Percentiles rank a stretch among this genome's conserved stretches.
These are phyloP conservation scores for Halophytophthora batemanensis DNA, from an alignment of 352 stramenopile genomes.

Conservation along the genomic window DNA sequence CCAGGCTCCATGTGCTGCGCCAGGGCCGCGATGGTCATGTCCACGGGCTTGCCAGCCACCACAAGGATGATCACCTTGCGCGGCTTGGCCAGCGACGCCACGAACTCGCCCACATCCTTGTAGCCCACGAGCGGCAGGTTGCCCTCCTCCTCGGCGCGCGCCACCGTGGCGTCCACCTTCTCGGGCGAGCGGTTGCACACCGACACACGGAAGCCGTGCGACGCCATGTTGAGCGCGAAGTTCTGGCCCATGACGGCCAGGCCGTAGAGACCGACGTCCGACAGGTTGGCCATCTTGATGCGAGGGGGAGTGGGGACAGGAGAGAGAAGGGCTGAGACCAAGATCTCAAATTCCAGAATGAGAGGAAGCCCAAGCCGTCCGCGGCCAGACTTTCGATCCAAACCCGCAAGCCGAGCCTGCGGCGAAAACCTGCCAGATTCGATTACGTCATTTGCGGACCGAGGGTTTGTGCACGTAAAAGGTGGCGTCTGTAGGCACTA, in stretches of 20 bases:
- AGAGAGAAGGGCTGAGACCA: conserved; percentile 2
- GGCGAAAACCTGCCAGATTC: too few relatives aligned
- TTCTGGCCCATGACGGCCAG: conserved; percentile 98
- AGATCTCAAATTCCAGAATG: conserved; percentile 31
- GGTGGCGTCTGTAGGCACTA: too few relatives aligned
- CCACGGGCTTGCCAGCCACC: conserved; percentile 96
- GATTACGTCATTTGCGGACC: too few relatives aligned
- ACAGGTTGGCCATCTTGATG: conserved; percentile 56
- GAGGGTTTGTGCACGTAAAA: too few relatives aligned
- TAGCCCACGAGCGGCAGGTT: conserved; percentile 92
- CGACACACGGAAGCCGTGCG: conserved; percentile 95
- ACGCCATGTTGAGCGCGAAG: conserved; percentile 99
- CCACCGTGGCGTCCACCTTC: conserved; percentile 96
- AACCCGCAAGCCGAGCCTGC: too few relatives aligned
- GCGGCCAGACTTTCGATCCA: too few relatives aligned
- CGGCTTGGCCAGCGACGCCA: conserved; percentile 90
- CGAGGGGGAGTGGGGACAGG: conserved; percentile 3
- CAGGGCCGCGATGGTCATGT: conserved; percentile 88
- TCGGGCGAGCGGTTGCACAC: conserved; percentile 97
- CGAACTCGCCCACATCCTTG: conserved; percentile 93
- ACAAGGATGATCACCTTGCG: conserved; percentile 99
- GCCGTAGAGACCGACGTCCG: conserved; percentile 88
- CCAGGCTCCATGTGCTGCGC: conserved; percentile 88
- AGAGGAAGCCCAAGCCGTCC: neutral
- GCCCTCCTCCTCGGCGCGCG: conserved; percentile 93